Evolutionary conservation across 331 rosid species (phyloP).

Genomic region (Ulmus americana): DNA sequence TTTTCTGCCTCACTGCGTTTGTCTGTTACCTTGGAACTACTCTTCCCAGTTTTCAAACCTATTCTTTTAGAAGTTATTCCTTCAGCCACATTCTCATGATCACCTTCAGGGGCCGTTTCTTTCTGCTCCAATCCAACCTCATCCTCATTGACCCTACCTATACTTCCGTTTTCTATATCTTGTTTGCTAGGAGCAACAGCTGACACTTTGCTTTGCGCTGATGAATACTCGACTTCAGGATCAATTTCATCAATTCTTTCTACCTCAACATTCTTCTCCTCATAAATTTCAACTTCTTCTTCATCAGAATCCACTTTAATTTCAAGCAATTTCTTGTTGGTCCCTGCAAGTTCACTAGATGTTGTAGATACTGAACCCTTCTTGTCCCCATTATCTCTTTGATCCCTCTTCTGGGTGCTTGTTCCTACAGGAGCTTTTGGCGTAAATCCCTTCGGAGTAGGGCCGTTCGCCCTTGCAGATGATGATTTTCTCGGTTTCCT

Average conservation of each 20-base stretch:
- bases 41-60: conserved; percentile 13
- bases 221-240: conserved; percentile 27
- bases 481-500: conserved; percentile 50
- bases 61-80: conserved; percentile 21
- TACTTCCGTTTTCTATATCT: conserved; percentile 29
- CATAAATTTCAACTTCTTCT: conserved; percentile 31
- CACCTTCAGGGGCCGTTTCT: conserved; percentile 30
- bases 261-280: conserved; percentile 30
- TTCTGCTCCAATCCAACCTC: conserved; percentile 16
- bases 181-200: conserved; percentile 24
- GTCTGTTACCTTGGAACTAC: conserved; percentile 18
- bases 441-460: conserved; percentile 44
- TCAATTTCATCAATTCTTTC: conserved; percentile 30
- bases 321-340: conserved; percentile 27
- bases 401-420: conserved; percentile 36
- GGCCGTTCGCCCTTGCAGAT: conserved; percentile 38
- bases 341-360: conserved; percentile 27
- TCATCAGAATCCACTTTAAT: conserved; percentile 28
- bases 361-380: conserved; percentile 40
- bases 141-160: conserved; percentile 31
- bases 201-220: conserved; percentile 25
- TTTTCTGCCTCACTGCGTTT: conserved; percentile 19
- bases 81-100: conserved; percentile 25
- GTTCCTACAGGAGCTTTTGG: conserved; percentile 34
- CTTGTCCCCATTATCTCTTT: conserved; percentile 32